Evolutionary conservation across 2,329 filamentous ascomycete genomes (phyloP).

Genomic region (Alternaria rosae): DNA sequence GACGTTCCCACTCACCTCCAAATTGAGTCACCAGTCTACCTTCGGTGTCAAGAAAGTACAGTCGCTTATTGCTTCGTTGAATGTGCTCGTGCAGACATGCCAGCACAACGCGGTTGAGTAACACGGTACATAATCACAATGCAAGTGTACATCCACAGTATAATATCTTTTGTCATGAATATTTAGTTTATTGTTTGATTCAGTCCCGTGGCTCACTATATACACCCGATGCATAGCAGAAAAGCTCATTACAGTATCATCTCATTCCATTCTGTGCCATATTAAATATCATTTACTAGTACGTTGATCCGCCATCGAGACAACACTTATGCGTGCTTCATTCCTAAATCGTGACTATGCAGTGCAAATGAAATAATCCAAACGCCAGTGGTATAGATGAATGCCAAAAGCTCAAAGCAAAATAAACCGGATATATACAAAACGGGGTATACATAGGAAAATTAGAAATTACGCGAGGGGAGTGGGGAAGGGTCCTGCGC

Average conservation of each 20-base stretch:
- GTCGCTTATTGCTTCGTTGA: neutral
- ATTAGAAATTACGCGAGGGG: conserved; percentile 41
- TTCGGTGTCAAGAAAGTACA: neutral
- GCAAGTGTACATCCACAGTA: neutral
- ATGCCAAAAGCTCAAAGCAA: neutral
- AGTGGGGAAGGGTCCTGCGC: conserved; percentile 23
- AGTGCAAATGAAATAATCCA: neutral
- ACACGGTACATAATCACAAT: neutral
- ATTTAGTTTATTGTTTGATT: neutral
- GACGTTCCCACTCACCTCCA: neutral
- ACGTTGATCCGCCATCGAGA: neutral
- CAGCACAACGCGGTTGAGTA: neutral
- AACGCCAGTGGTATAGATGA: conserved; percentile 16
- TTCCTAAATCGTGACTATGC: conserved; percentile 2
- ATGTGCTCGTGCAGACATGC: neutral
- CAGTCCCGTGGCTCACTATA: neutral
- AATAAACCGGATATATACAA: conserved; percentile 2
- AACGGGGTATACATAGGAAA: conserved; percentile 8
- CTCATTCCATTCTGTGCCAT: neutral
- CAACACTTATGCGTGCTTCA: neutral
- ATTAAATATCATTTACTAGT: neutral
- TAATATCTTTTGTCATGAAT: neutral
- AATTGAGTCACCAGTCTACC: neutral
- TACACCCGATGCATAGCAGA: too few species aligned
- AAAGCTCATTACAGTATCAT: neutral